These are phyloP conservation scores for Letharia columbiana DNA, from an alignment of 495 filamentous ascomycete species.

Conservation along the genomic window DNA sequence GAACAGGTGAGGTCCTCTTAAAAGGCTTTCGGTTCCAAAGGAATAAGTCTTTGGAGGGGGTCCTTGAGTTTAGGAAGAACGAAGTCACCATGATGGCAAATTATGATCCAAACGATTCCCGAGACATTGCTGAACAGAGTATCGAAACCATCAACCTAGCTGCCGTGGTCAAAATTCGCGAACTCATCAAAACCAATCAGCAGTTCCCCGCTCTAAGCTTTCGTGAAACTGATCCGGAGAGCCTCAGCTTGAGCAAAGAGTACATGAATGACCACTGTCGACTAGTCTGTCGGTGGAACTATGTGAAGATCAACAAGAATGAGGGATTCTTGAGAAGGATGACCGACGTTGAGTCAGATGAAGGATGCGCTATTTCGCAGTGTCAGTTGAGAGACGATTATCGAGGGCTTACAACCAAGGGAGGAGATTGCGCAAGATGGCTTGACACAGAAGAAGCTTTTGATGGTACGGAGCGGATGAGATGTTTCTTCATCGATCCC, in stretches of 20 bases:
- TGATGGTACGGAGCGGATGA: constrained; percentile 3
- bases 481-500: background rate
- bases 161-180: constrained; percentile 13
- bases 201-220: constrained; percentile 7
- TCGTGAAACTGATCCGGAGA: constrained; percentile 4
- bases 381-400: constrained; percentile 21
- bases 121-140: background rate
- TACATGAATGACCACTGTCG: constrained; percentile 4
- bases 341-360: constrained; percentile 18
- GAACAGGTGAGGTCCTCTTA: constrained; percentile 3
- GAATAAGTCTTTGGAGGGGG: background rate
- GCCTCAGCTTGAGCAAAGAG: background rate
- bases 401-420: constrained; percentile 27
- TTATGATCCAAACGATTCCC: background rate
- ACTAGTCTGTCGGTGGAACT: constrained; percentile 18
- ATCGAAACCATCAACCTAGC: constrained; percentile 5
- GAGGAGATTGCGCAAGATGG: constrained; percentile 20
- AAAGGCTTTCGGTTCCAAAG: constrained; percentile 14
- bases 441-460: constrained; percentile 12
- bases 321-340: background rate
- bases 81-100: constrained; percentile 11
- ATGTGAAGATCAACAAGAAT: background rate
- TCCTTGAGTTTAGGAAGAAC: constrained; percentile 15
- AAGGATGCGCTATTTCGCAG: constrained; percentile 17
- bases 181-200: constrained; percentile 14